phyloP scores from a whole-genome alignment of 345 rosid species.

The Nephelium lappaceum region DNA sequence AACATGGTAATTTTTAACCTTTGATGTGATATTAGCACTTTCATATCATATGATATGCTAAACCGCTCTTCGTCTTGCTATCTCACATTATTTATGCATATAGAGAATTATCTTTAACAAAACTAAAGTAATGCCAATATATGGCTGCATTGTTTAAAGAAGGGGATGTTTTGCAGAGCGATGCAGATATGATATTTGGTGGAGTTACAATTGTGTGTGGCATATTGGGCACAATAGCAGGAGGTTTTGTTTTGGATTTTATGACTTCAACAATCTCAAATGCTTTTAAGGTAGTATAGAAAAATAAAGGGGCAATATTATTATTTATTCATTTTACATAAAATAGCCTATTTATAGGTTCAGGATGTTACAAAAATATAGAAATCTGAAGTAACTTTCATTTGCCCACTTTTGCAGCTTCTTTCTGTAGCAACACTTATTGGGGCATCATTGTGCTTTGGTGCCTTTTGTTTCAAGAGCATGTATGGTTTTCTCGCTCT shows the following conservation, averaged over 20 bases:
- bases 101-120: background rate
- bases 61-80: background rate
- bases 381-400: background rate
- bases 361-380: background rate
- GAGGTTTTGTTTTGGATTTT: constrained; percentile 72
- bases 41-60: constrained; percentile 1
- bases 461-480: constrained; percentile 83
- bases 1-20: constrained; percentile 60
- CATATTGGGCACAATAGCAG: constrained; percentile 79
- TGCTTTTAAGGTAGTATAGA: constrained; percentile 78
- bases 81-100: background rate
- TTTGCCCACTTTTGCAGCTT: constrained; percentile 54
- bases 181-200: constrained; percentile 93
- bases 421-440: constrained; percentile 67
- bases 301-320: background rate
- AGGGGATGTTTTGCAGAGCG: constrained; percentile 45
- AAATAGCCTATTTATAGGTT: background rate
- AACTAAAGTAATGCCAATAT: background rate
- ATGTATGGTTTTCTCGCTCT: constrained; percentile 81
- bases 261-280: constrained; percentile 74
- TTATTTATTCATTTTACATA: background rate
- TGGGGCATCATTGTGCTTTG: constrained; percentile 82
- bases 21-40: background rate
- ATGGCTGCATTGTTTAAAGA: constrained; percentile 7
- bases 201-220: constrained; percentile 86